phyloP scores from a whole-genome alignment of 148 eudicot species.

The Rhododendron henanense region DNA sequence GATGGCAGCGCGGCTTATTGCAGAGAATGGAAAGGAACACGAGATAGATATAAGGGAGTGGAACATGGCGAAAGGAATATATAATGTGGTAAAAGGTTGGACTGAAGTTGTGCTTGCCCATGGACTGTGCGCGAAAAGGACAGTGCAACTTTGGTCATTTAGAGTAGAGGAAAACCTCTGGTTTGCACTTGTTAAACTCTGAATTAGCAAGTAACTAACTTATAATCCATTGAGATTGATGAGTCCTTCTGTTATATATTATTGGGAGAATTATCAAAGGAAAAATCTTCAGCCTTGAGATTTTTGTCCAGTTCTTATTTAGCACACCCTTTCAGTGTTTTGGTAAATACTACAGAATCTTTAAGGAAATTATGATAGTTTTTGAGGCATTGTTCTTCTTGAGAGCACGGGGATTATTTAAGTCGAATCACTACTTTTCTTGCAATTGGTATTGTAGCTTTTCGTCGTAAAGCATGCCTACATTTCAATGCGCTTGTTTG shows the following conservation, averaged over 20 bases:
- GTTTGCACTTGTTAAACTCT: not conserved
- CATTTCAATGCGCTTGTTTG: too few species aligned
- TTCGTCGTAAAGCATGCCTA: too few species aligned
- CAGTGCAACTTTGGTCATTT: not conserved
- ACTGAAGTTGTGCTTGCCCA: not conserved
- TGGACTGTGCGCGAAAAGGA: not conserved
- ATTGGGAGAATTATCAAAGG: not conserved
- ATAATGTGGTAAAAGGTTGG: not conserved
- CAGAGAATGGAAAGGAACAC: not conserved
- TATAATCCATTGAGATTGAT: not conserved
- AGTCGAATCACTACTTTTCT: too few species aligned
- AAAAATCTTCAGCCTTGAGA: not conserved
- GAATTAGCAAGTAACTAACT: not conserved
- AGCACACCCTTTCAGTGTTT: not conserved
- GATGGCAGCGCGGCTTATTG: not conserved
- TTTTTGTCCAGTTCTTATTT: not conserved
- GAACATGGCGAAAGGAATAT: not conserved
- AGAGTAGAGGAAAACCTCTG: not conserved
- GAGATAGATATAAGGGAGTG: not conserved
- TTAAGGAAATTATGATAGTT: not conserved
- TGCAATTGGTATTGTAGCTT: too few species aligned
- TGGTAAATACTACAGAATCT: not conserved
- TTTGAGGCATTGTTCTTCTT: not conserved
- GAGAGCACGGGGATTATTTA: too few species aligned
- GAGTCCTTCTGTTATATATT: not conserved